Base-by-base conservation (phyloP, 225 moss, liverwort and hornwort genomes). In the Pseudisothecium myosuroides region DNA sequence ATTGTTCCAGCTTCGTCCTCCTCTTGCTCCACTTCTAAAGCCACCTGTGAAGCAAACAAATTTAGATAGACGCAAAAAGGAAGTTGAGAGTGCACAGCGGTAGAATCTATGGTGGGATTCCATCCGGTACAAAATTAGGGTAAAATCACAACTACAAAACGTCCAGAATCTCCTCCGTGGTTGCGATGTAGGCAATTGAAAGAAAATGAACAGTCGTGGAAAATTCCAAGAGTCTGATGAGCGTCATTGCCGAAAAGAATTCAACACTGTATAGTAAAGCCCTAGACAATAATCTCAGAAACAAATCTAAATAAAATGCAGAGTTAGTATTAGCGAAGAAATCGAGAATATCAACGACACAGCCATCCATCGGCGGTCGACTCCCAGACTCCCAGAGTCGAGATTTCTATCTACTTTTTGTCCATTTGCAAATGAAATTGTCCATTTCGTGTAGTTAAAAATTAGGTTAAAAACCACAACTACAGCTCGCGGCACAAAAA, bases 1-100 rank as follows among this genome's bases (percentile, higher is more conserved):
- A 98, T 92, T 52, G 93, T 97, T 87, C 97, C 99, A 83, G 95
- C 97, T 94, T 97, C 99, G 88, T 99, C 99, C 92, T 99, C 99
- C 82, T 99, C 99, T 92, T 97, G 96, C 94, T 99, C 99, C 87
- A 99, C 96, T 93, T 99, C 99, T 64, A 97, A 89, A 76, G 99
- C 99, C 79, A 99, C 98, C 97, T 97, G 93, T 29, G 26, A 86
- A 82, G 81, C 55, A 92, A 87, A 86, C 41, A 89, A 32, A 45
- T 59, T 89, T 21, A 88, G 37, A 86, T 49, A 68, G 71, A 29
- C 54, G 56, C 76, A 83, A 72, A 85, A 84, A 86, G 32, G 83
- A 26, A 50, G 54, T n/a, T 45, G 61, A 55, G 52, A 39, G 26
- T n/a, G 74, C 85, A 85, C 85, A 83, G 93, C 88, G 62, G 64